phyloP scores from a whole-genome alignment of 495 filamentous ascomycete species.

The Neurospora sp. region DNA sequence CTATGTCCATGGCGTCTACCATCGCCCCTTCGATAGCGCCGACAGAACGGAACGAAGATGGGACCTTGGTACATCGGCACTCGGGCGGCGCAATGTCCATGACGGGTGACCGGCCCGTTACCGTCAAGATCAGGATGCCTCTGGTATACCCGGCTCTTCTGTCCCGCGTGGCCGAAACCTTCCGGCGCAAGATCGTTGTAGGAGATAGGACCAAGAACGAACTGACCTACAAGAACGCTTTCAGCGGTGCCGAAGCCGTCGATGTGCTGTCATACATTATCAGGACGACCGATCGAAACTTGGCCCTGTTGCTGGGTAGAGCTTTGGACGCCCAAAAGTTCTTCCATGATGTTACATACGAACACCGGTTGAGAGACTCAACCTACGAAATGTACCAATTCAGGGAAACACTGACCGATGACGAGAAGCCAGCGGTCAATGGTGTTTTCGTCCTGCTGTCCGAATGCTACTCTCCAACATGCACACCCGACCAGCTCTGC shows the following conservation, averaged over 20 bases:
- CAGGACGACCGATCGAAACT: slow-evolving; percentile 88
- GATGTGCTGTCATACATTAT: slow-evolving; percentile 92
- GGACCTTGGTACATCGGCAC: slow-evolving; percentile 33
- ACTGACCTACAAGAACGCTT: slow-evolving; percentile 91
- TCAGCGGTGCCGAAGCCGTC: slow-evolving; percentile 89
- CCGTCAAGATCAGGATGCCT: slow-evolving; percentile 50
- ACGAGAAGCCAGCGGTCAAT: slow-evolving; percentile 73
- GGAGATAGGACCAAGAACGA: slow-evolving; percentile 93
- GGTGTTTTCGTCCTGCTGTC: slow-evolving; percentile 93
- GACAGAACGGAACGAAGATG: slow-evolving; percentile 25
- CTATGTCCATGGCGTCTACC: slow-evolving; percentile 83
- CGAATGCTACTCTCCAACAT: slow-evolving; percentile 97
- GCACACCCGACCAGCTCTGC: slow-evolving; percentile 85
- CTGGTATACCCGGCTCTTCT: slow-evolving; percentile 89
- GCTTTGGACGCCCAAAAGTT: slow-evolving; percentile 97
- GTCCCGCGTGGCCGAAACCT: slow-evolving; percentile 81
- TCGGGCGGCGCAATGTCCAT: slow-evolving; percentile 35
- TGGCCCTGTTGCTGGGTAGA: slow-evolving; percentile 86
- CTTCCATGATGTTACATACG: slow-evolving; percentile 98
- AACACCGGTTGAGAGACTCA: slow-evolving; percentile 88
- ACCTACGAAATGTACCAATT: slow-evolving; percentile 92
- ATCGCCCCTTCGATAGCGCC: slow-evolving; percentile 31
- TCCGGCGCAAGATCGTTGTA: slow-evolving; percentile 72
- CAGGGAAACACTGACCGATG: slow-evolving; percentile 83
- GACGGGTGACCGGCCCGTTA: slow-evolving; percentile 38